Percentiles rank a stretch among this genome's conserved stretches.
phyloP scores from a whole-genome alignment of 148 eudicot genomes.

The Simmondsia chinensis region DNA sequence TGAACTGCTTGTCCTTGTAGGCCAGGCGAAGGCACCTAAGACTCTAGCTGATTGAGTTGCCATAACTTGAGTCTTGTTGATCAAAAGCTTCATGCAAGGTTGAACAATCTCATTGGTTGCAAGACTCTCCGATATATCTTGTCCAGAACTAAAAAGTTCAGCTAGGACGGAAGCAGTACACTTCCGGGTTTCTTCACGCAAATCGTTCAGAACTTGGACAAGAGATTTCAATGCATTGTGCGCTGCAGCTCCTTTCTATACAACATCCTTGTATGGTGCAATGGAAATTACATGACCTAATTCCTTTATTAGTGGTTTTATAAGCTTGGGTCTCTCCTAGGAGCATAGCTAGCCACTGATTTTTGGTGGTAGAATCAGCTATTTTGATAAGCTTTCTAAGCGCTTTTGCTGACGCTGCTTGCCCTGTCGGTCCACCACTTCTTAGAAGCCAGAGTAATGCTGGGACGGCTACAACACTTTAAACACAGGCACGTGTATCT shows the following conservation, averaged over 20 bases:
- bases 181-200: slow-evolving; percentile 63
- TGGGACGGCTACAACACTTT: slow-evolving; percentile 75
- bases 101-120: slow-evolving; percentile 69
- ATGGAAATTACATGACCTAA: slow-evolving; percentile 61
- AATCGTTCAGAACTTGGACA: slow-evolving; percentile 56
- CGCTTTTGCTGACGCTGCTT: slow-evolving; percentile 64
- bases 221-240: slow-evolving; percentile 62
- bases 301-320: slow-evolving; percentile 48
- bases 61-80: slow-evolving; percentile 58
- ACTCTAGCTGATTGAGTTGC: slow-evolving; percentile 85
- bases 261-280: slow-evolving; percentile 55
- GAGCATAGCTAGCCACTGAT: slow-evolving; percentile 73
- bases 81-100: slow-evolving; percentile 74
- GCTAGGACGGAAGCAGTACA: slow-evolving; percentile 77
- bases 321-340: slow-evolving; percentile 54
- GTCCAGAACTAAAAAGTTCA: slow-evolving; percentile 58
- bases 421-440: slow-evolving; percentile 59
- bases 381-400: slow-evolving; percentile 42
- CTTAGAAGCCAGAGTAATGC: slow-evolving; percentile 71
- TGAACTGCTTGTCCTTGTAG: slow-evolving; percentile 33
- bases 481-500: slow-evolving; percentile 76
- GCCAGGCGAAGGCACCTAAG: slow-evolving; percentile 66
- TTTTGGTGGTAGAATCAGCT: slow-evolving; percentile 56
- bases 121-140: slow-evolving; percentile 65
- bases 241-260: slow-evolving; percentile 47